Base-by-base conservation (phyloP, 164 flowering plant genomes). In the Macadamia integrifolia region DNA sequence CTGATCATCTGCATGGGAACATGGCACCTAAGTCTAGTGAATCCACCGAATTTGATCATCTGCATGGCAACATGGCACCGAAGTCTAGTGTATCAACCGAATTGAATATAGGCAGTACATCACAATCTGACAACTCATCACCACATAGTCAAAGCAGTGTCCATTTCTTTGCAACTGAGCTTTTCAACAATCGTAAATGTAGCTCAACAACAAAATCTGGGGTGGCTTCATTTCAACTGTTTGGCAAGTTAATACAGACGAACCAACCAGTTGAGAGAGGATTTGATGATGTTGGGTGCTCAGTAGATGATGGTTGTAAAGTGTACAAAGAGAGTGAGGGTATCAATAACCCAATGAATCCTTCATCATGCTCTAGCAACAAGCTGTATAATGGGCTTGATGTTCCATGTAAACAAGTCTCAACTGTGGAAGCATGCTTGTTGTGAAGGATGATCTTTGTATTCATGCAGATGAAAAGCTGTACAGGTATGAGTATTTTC, bases 241-340 rank as follows among this genome's bases (percentile, higher is more conserved):
- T 90, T 80, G 96, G 96, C 55, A 76, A 79, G 78, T 59, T 72
- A 66, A 90, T 90, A 35, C 76, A 77, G 53, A 64, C 64, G 48
- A 64, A 73, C 6, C 73, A 74, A 71, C 80, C 82, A 60, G 74
- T 52, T 65, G 85, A 75, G 63, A 65, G 77, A 52, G 81, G 66
- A 61, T 69, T 60, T 35, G 71, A 67, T 23, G 75, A 69, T 65
- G 70, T 53, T 68, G 73, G 70, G 14, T 53, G 50, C 66, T 29
- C 46, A n/a, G 78, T 69, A 60, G 82, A 76, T 65, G 78, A 67
- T 64, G 65, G 71, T 31, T 59, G 61, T 70, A 73, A 76, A 64
- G 72, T 66, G 11, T 71, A 35, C 35, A 69, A 68, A 67, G 80
- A 65, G 64, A 53, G 67, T 50, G 82, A 72, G 29, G 64, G 67